phyloP scores from a whole-genome alignment of 1,284 basidiomycete genomes.

The Pisolithus thermaeus region DNA sequence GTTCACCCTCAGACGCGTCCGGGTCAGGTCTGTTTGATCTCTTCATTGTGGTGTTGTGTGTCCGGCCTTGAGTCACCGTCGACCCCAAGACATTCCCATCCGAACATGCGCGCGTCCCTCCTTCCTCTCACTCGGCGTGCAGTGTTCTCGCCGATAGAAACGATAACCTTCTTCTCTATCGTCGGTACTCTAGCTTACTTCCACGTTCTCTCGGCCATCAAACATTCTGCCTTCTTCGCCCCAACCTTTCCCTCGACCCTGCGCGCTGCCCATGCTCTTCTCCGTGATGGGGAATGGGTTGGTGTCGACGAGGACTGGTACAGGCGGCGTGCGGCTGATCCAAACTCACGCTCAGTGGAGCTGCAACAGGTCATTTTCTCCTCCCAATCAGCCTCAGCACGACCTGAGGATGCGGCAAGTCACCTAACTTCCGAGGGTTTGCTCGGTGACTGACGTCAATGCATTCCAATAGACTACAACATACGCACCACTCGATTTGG shows the following conservation, averaged over 20 bases:
- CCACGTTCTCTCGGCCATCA: constrained; percentile 82
- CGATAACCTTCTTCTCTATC: constrained; percentile 83
- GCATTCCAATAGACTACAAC: constrained; percentile 9
- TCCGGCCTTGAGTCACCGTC: not conserved
- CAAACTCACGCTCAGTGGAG: constrained; percentile 40
- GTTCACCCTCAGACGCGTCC: not conserved
- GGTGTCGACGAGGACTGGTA: constrained; percentile 49
- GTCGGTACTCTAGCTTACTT: constrained; percentile 89
- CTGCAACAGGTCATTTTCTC: constrained; percentile 62
- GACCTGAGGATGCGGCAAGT: constrained; percentile 31
- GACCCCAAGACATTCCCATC: not conserved
- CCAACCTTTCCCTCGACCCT: constrained; percentile 42
- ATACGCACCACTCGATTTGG: constrained; percentile 24
- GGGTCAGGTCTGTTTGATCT: not conserved
- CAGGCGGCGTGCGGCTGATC: constrained; percentile 28
- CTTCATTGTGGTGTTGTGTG: not conserved
- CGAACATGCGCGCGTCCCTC: constrained; percentile 48
- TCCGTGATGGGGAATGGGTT: constrained; percentile 51
- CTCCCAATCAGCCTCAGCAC: constrained; percentile 33
- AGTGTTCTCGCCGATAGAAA: constrained; percentile 71
- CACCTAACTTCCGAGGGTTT: not conserved
- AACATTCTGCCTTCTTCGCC: constrained; percentile 66
- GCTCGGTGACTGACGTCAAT: constrained; percentile 6
- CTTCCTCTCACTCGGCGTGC: constrained; percentile 60
- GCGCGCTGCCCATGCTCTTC: constrained; percentile 48